Percentiles rank a stretch among this genome's conserved stretches.
Evolutionary conservation across 2,329 filamentous ascomycete genomes (phyloP).

Genomic region (Penicillium brevicompactum): DNA sequence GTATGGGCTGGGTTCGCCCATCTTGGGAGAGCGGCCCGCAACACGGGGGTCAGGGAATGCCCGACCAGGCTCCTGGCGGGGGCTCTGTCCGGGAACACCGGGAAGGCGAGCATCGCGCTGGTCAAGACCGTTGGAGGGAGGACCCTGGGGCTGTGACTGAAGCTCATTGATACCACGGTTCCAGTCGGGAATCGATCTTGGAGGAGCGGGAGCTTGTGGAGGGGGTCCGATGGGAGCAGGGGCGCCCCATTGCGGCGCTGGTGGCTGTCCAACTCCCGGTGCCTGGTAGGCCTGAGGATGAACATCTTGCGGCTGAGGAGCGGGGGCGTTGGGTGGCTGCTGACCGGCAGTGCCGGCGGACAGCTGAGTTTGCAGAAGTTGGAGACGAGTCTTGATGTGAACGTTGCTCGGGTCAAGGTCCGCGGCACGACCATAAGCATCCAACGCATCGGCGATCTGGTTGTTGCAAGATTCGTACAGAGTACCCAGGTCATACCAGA

Average conservation of each 20-base stretch:
- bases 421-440: conserved; percentile 91
- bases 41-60: conserved; percentile 67
- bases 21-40: conserved; percentile 63
- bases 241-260: conserved; percentile 85
- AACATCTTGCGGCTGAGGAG: conserved; percentile 79
- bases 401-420: conserved; percentile 91
- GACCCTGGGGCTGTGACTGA: conserved; percentile 56
- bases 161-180: conserved; percentile 75
- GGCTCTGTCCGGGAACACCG: conserved; percentile 72
- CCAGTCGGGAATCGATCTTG: conserved; percentile 63
- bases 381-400: conserved; percentile 92
- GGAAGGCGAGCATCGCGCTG: conserved; percentile 72
- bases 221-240: conserved; percentile 57
- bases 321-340: conserved; percentile 77
- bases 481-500: conserved; percentile 98
- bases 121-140: conserved; percentile 77
- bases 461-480: conserved; percentile 99
- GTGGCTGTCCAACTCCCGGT: conserved; percentile 77
- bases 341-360: conserved; percentile 61
- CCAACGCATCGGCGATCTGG: conserved; percentile 92
- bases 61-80: conserved; percentile 71
- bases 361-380: conserved; percentile 79
- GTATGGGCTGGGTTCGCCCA: conserved; percentile 57
- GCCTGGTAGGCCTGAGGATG: conserved; percentile 93
- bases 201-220: conserved; percentile 65